Conservation (phyloP, 257 asterid genomes). For the Cordia subcordata region DNA sequence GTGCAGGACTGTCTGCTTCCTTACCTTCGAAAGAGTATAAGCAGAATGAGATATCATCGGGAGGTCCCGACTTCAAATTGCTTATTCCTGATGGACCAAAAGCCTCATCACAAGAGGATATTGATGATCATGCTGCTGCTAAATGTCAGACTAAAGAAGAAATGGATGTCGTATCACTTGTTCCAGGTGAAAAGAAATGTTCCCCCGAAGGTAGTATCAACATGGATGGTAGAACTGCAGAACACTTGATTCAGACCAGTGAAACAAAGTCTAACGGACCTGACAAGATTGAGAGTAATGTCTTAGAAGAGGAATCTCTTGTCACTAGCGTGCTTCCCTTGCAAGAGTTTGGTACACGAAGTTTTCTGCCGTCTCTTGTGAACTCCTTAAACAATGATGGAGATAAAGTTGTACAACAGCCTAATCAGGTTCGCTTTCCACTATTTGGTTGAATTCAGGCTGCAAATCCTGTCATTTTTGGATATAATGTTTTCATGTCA, state of each 20-base stretch:
- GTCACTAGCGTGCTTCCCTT: constrained; percentile 24
- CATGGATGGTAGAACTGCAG: constrained; percentile 13
- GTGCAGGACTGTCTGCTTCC: constrained; percentile 15
- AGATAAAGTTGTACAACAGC: constrained; percentile 16
- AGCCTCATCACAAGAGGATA: constrained; percentile 15
- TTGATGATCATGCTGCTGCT: constrained; percentile 14
- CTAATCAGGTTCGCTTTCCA: constrained; percentile 40
- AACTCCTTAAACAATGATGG: constrained; percentile 26
- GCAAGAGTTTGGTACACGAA: constrained; percentile 40
- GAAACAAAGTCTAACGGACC: constrained; percentile 10
- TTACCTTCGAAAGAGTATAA: constrained; percentile 20
- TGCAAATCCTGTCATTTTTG: neutral
- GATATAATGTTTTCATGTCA: neutral
- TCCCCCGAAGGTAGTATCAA: constrained; percentile 13
- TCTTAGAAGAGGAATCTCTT: constrained; percentile 28
- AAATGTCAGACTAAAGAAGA: constrained; percentile 24
- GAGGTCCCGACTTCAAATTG: constrained; percentile 18
- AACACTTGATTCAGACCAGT: constrained; percentile 18
- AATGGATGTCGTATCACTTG: constrained; percentile 11
- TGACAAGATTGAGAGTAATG: constrained; percentile 12
- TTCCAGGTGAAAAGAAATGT: constrained; percentile 14
- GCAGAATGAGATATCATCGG: constrained; percentile 14
- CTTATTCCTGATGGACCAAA: constrained; percentile 18
- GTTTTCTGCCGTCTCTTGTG: constrained; percentile 22
- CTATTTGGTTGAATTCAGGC: neutral